phyloP scores from a whole-genome alignment of 805 yeast species.

The Wickerhamomyces xylosicus region DNA sequence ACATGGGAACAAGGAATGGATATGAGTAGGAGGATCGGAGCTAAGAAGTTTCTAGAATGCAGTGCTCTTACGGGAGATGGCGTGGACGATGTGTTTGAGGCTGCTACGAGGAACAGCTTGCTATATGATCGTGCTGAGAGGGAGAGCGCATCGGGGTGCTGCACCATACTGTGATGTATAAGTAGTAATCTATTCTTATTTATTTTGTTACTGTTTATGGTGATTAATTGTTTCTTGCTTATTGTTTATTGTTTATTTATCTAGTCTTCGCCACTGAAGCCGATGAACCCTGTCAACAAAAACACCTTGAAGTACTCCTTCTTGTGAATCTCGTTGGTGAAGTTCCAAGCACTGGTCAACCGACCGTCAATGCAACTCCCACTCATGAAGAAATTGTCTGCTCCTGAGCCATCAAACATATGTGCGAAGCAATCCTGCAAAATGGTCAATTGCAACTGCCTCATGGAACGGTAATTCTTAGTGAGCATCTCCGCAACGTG shows the following conservation, averaged over 20 bases:
- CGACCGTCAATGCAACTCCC: constrained; percentile 83
- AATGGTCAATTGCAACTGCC: constrained; percentile 37
- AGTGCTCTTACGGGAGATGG: constrained; percentile 91
- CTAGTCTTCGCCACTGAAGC: constrained; percentile 58
- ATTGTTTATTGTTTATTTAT: too few relatives aligned
- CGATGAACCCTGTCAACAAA: constrained; percentile 58
- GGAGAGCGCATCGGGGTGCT: too few relatives aligned
- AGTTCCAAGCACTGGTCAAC: constrained; percentile 74
- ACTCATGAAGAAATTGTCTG: constrained; percentile 74
- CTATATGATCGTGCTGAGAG: too few relatives aligned
- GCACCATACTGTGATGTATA: too few relatives aligned
- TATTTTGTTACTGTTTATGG: background rate
- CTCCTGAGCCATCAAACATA: constrained; percentile 70
- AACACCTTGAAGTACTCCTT: constrained; percentile 55
- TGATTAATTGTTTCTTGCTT: background rate
- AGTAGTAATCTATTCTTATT: background rate
- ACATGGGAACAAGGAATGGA: constrained; percentile 46
- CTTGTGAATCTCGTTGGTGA: constrained; percentile 61
- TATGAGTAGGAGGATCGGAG: constrained; percentile 73
- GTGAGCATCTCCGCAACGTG: constrained; percentile 30
- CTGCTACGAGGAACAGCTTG: constrained; percentile 83
- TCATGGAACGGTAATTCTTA: constrained; percentile 40
- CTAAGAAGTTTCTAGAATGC: constrained; percentile 76
- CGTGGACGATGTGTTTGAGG: constrained; percentile 88
- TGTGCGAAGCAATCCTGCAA: constrained; percentile 32